Evolutionary conservation across 805 yeast genomes (phyloP).

Genomic region (Teunomyces stri): DNA sequence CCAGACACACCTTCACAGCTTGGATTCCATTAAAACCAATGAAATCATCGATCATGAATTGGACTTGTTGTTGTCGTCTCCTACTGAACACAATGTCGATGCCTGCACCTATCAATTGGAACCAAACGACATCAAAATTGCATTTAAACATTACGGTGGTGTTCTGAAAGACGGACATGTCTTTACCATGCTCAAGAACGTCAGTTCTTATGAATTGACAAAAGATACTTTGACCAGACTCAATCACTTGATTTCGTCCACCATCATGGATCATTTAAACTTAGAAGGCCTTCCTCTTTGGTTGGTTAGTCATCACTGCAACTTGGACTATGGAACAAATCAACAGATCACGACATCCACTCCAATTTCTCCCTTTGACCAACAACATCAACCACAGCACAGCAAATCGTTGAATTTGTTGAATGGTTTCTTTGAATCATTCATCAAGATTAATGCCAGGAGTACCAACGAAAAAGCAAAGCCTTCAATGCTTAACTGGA

Average conservation of each 20-base stretch:
- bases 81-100: constrained; percentile 11
- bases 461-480: constrained; percentile 1
- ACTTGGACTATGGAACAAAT: constrained; percentile 1
- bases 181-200: constrained; percentile 4
- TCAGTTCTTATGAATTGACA: background rate
- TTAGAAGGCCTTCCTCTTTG: constrained; percentile 16
- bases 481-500: constrained; percentile 27
- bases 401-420: constrained; percentile 10
- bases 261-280: constrained; percentile 3
- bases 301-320: constrained; percentile 10
- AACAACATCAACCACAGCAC: background rate
- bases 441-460: constrained; percentile 19
- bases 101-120: background rate
- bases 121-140: constrained; percentile 6
- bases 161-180: constrained; percentile 1
- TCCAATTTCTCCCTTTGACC: constrained; percentile 14
- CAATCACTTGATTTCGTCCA: constrained; percentile 1
- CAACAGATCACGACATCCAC: constrained; percentile 15
- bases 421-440: constrained; percentile 24
- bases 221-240: background rate
- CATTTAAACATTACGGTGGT: constrained; percentile 1
- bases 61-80: constrained; percentile 27
- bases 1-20: background rate
- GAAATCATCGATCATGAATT: constrained; percentile 31
- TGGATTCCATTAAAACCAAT: constrained; percentile 21